Conservation (phyloP, 2,329 filamentous ascomycete genomes). For the Colletotrichum sp. region DNA sequence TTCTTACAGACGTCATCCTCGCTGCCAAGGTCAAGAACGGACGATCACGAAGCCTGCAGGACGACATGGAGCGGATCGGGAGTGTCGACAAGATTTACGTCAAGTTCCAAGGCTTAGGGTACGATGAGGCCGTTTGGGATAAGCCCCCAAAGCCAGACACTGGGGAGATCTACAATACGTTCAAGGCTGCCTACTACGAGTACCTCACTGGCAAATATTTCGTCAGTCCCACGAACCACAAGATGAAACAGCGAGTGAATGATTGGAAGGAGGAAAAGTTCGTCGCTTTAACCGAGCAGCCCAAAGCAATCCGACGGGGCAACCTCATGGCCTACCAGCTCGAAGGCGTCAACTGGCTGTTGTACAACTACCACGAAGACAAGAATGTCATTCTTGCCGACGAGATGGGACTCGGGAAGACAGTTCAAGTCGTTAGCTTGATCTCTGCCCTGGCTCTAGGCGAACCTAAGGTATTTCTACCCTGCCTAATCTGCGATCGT, state of each 20-base stretch:
- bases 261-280: slow-evolving; percentile 73
- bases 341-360: slow-evolving; percentile 93
- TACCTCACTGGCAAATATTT: slow-evolving; percentile 84
- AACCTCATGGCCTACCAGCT: slow-evolving; percentile 93
- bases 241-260: slow-evolving; percentile 71
- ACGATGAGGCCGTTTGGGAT: slow-evolving; percentile 93
- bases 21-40: slow-evolving; percentile 56
- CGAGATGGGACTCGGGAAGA: slow-evolving; percentile 98
- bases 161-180: slow-evolving; percentile 75
- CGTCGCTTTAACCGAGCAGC: slow-evolving; percentile 73
- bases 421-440: slow-evolving; percentile 87
- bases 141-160: slow-evolving; percentile 72
- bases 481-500: not conserved
- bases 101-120: slow-evolving; percentile 91
- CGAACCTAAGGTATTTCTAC: slow-evolving; percentile 50
- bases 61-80: slow-evolving; percentile 73
- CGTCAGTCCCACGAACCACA: slow-evolving; percentile 54
- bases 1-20: slow-evolving; percentile 89
- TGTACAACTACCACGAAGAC: slow-evolving; percentile 83
- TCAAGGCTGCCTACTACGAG: slow-evolving; percentile 83
- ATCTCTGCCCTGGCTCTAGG: slow-evolving; percentile 76
- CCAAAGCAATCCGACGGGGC: slow-evolving; percentile 74
- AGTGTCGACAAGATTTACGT: slow-evolving; percentile 78
- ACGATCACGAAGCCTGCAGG: slow-evolving; percentile 39
- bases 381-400: slow-evolving; percentile 93